Percentiles rank a stretch among this genome's conserved stretches.
Evolutionary conservation across 768 basidiomycete genomes (phyloP).

Genomic region (Pleurotus salmoneostramineus): DNA sequence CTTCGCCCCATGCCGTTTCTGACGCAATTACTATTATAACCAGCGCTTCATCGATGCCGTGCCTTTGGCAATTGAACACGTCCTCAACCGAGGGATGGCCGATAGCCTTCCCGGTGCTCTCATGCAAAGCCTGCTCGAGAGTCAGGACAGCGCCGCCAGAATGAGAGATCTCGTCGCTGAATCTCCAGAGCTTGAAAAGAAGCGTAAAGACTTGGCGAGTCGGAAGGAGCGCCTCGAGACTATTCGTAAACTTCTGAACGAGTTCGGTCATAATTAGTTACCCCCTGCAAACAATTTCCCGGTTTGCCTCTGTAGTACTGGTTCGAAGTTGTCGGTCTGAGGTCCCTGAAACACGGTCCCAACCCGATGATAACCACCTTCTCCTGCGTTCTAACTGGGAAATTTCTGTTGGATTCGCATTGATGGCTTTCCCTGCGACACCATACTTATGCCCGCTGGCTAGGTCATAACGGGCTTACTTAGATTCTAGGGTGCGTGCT

Average conservation of each 20-base stretch:
- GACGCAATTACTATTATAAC: not conserved
- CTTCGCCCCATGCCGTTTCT: not conserved
- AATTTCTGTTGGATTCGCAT: too few species aligned
- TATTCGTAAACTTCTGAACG: conserved; percentile 29
- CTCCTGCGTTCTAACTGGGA: too few species aligned
- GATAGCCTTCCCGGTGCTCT: conserved; percentile 30
- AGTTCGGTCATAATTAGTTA: conserved; percentile 9
- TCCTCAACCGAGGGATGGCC: conserved; percentile 36
- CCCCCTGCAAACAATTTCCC: too few species aligned
- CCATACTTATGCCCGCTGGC: too few species aligned
- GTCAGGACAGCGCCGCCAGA: conserved; percentile 11
- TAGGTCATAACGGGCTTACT: too few species aligned
- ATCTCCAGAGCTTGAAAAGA: conserved; percentile 28
- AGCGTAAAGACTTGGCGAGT: conserved; percentile 25
- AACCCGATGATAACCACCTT: too few species aligned
- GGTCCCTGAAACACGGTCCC: too few species aligned
- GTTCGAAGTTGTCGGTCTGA: too few species aligned
- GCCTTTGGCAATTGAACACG: conserved; percentile 44
- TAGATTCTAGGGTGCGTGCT: too few species aligned
- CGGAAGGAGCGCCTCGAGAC: conserved; percentile 21
- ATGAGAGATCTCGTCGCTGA: conserved; percentile 32
- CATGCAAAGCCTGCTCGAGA: conserved; percentile 20
- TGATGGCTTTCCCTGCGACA: too few species aligned
- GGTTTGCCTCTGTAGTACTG: too few species aligned
- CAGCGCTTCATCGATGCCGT: conserved; percentile 56